phyloP scores from a whole-genome alignment of 441 rosid species.

The Pelargonium cotyledonis region DNA sequence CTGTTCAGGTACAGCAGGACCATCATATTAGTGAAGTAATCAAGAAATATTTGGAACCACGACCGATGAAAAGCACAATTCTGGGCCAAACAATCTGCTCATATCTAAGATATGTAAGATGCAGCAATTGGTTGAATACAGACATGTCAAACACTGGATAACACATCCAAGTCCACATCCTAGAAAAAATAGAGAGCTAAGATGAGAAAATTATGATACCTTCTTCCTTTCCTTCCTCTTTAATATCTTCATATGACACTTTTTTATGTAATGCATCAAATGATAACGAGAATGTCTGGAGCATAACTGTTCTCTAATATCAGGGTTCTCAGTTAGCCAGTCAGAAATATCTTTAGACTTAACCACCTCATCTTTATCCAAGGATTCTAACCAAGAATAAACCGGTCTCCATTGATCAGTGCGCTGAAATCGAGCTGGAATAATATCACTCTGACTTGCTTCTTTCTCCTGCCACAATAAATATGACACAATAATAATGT shows the following conservation, averaged over 20 bases:
- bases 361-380: conserved; percentile 69
- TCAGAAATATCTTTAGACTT: conserved; percentile 80
- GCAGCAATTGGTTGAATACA: neutral
- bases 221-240: conserved; percentile 81
- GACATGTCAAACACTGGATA: neutral
- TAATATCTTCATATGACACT: conserved; percentile 87
- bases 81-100: neutral
- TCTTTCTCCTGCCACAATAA: conserved; percentile 34
- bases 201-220: conserved; percentile 19
- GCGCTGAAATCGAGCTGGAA: conserved; percentile 81
- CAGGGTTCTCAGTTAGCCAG: conserved; percentile 68
- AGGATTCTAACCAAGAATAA: conserved; percentile 80
- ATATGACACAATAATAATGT: neutral
- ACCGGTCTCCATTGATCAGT: conserved; percentile 87
- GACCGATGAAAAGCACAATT: neutral
- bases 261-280: conserved; percentile 88
- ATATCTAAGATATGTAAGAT: neutral
- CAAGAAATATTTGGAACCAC: neutral
- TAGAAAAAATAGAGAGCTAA: neutral
- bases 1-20: conserved; percentile 30
- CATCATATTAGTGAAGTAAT: conserved; percentile 6
- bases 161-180: neutral
- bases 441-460: conserved; percentile 36
- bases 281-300: conserved; percentile 88
- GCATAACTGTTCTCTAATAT: conserved; percentile 55